Evolutionary conservation across 768 basidiomycete species (phyloP).

Genomic region (Amanita inopinata): DNA sequence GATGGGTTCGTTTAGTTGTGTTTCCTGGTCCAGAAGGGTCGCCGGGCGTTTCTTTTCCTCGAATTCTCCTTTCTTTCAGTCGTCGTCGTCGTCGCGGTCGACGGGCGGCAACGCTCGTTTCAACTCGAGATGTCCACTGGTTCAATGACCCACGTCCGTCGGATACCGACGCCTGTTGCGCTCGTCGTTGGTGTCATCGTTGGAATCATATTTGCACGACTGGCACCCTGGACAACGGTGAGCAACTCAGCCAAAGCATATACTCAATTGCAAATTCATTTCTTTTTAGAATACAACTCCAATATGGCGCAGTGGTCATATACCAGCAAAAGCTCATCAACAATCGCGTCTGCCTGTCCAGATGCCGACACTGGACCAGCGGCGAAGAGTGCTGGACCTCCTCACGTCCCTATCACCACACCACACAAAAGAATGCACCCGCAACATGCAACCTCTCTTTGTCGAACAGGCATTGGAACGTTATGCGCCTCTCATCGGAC

Average conservation of each 20-base stretch:
- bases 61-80: neutral
- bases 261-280: conserved; percentile 12
- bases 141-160: conserved; percentile 24
- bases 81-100: neutral
- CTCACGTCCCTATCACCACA: conserved; percentile 83
- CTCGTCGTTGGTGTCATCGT: conserved; percentile 52
- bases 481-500: conserved; percentile 77
- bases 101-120: conserved; percentile 11
- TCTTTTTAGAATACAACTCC: conserved; percentile 19
- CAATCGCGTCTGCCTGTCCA: conserved; percentile 51
- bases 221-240: conserved; percentile 37
- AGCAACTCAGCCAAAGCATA: conserved; percentile 8
- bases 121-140: neutral
- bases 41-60: neutral
- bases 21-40: neutral
- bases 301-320: conserved; percentile 45
- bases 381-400: conserved; percentile 76
- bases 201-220: conserved; percentile 47
- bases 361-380: conserved; percentile 76
- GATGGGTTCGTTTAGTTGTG: no score
- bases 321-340: conserved; percentile 39
- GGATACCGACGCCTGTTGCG: conserved; percentile 45
- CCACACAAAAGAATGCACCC: conserved; percentile 88
- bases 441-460: conserved; percentile 77
- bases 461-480: conserved; percentile 76